Evolutionary conservation across 148 eudicot genomes (phyloP), one percentile per base, ranked within the genome.

Genomic region (Cornus suecica): DNA sequence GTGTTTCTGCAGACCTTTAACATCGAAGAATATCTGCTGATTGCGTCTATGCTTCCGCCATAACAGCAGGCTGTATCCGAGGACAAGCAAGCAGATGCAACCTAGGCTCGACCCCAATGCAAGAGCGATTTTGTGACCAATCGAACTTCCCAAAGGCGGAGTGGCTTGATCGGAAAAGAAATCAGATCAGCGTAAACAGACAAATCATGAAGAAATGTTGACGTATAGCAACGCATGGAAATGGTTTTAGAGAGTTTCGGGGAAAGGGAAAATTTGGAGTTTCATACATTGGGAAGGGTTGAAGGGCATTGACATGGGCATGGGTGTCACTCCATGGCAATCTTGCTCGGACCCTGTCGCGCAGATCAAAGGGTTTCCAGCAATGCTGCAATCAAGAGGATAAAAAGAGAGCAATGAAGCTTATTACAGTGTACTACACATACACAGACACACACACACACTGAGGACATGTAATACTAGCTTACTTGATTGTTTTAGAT

Each of bases 341-440:
- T 81, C 84, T 75, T 80, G 83, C 70, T 83, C 90, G 1, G 76
- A 69, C 45, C 88, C 90, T 2, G 83, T 83, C 29, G 85, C 69
- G 45, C 94, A 90, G 79, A 90, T 86, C 31, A 81, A 69, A 45
- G 88, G 87, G 74, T 90, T 90, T 66, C 94, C 94, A 42, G 85
- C 81, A 61, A 90, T 70, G 80, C 94, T 90, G 84, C 71, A 72
- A 76, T 60, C 34, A 68, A 80, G 51, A 74, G 14, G 69, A 42
- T 4, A 8, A 37, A 37, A 24, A 34, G 63, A 7, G 29, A 0
- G 13, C 28, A 18, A 30, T 8, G 60, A 42, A 23, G 26, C 15
- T 68, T 28, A 31, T 61, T 72, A 4, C 9, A 8, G 1, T 37
- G 9, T 1, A 37, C 42, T 11, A 41, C 15, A 58, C 58, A 72